Evolutionary conservation across 768 basidiomycete species (phyloP).

Genomic region (Stropharia rugosoannulata): DNA sequence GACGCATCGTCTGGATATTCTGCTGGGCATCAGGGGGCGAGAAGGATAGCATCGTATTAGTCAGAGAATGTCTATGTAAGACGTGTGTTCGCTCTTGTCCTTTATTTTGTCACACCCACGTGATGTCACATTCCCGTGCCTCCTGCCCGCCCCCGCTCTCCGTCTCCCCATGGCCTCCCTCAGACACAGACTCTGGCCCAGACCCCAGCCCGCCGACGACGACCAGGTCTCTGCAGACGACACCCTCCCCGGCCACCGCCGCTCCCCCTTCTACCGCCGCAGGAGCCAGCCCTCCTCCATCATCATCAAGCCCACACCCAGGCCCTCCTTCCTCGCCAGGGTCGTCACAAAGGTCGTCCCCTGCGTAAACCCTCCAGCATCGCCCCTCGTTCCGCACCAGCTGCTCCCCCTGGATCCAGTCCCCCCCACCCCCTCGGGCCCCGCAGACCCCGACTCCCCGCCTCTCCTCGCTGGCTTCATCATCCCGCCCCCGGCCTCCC

Average conservation of each 20-base stretch:
- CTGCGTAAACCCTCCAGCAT: conserved; percentile 52
- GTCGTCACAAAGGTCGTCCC: conserved; percentile 69
- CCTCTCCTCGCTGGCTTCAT: conserved; percentile 27
- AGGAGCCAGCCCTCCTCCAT: conserved; percentile 38
- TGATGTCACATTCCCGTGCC: conserved; percentile 6
- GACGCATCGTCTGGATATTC: conserved; percentile 48
- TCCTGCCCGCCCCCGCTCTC: conserved; percentile 12
- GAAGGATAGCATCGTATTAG: conserved; percentile 49
- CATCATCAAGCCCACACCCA: conserved; percentile 28
- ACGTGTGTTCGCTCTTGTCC: conserved; percentile 12
- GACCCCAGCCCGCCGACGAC: conserved; percentile 26
- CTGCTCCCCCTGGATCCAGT: conserved; percentile 20
- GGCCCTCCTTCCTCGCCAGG: conserved; percentile 61
- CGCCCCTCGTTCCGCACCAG: conserved; percentile 25
- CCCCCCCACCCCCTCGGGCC: conserved; percentile 7
- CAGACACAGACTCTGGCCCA: conserved; percentile 32
- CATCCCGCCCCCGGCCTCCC: conserved; percentile 21
- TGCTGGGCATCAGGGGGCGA: conserved; percentile 28
- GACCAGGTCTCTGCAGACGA: conserved; percentile 42
- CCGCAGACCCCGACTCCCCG: conserved; percentile 18
- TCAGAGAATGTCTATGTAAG: conserved; percentile 47
- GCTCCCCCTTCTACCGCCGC: conserved; percentile 44
- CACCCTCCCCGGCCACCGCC: conserved; percentile 36
- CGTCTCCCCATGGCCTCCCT: conserved; percentile 25
- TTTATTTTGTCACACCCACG: conserved; percentile 16